Evolutionary conservation across 2,329 filamentous ascomycete species (phyloP).

Genomic region (Arthrobotrys entomopaga): DNA sequence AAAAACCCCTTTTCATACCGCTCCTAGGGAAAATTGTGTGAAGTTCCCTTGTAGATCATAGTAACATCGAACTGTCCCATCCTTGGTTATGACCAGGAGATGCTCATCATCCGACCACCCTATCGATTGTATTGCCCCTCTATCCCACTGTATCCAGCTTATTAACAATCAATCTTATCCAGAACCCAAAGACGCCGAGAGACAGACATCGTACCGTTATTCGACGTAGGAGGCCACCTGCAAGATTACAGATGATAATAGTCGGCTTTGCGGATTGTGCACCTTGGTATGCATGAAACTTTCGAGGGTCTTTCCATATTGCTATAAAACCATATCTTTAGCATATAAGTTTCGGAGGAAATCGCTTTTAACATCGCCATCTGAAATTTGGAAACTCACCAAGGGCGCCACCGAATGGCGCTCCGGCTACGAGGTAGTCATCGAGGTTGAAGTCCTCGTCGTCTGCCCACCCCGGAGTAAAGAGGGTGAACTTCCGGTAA

Average conservation of each 20-base stretch:
- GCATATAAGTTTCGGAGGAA: conserved; percentile 7
- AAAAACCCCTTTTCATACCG: conserved; percentile 20
- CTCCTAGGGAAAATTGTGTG: conserved; percentile 88
- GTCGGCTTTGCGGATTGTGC: conserved; percentile 78
- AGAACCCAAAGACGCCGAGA: conserved; percentile 20
- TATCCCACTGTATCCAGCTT: conserved; percentile 76
- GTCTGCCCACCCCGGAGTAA: conserved; percentile 80
- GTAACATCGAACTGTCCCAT: conserved; percentile 90
- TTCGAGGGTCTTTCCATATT: conserved; percentile 86
- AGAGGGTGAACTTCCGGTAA: conserved; percentile 93
- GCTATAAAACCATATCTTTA: conserved; percentile 67
- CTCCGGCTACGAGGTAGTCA: conserved; percentile 90
- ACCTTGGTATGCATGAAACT: conserved; percentile 77
- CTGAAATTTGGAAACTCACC: conserved; percentile 69
- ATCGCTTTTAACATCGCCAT: not conserved
- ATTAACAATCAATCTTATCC: conserved; percentile 27
- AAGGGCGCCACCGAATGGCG: conserved; percentile 91
- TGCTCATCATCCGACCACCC: conserved; percentile 98
- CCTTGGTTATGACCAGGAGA: conserved; percentile 84
- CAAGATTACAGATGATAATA: conserved; percentile 94
- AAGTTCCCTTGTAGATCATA: conserved; percentile 94
- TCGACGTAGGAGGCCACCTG: conserved; percentile 84
- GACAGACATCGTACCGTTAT: conserved; percentile 68
- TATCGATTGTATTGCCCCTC: conserved; percentile 83
- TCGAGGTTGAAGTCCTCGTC: conserved; percentile 93